Conservation (phyloP, 805 yeast genomes). For the Jamesozyma lodderae region DNA sequence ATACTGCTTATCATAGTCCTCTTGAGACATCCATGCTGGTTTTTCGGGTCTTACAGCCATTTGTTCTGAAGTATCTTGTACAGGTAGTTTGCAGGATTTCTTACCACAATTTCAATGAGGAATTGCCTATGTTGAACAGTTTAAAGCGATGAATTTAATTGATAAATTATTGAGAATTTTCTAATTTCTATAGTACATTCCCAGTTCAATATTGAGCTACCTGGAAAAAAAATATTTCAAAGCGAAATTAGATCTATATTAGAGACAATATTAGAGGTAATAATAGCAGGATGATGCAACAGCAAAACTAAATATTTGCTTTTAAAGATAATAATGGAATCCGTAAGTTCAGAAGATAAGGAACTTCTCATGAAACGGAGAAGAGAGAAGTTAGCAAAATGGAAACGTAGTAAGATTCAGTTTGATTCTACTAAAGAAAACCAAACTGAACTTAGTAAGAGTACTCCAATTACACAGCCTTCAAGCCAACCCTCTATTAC, state of each 20-base stretch:
- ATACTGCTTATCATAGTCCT: conserved; percentile 29
- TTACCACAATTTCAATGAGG: no score
- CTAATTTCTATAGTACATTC: no score
- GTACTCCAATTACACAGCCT: background rate
- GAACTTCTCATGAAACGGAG: conserved; percentile 34
- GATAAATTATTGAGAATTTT: no score
- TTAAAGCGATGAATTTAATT: no score
- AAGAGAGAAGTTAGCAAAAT: conserved; percentile 46
- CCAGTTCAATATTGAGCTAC: no score
- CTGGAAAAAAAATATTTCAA: no score
- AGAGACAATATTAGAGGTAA: no score
- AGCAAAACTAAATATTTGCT: no score
- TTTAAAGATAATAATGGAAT: no score
- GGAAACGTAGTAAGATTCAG: conserved; percentile 49
- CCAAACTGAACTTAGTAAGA: conserved; percentile 5
- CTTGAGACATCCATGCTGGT: conserved; percentile 33
- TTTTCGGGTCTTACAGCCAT: conserved; percentile 23
- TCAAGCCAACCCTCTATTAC: background rate
- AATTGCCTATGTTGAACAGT: no score
- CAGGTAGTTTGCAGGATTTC: background rate
- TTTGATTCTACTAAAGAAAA: conserved; percentile 18
- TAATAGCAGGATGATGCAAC: no score
- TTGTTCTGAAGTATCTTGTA: background rate
- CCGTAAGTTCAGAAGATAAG: conserved; percentile 24
- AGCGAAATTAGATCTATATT: no score